phyloP scores from a whole-genome alignment of 495 filamentous ascomycete species.

The Viridothelium virens region DNA sequence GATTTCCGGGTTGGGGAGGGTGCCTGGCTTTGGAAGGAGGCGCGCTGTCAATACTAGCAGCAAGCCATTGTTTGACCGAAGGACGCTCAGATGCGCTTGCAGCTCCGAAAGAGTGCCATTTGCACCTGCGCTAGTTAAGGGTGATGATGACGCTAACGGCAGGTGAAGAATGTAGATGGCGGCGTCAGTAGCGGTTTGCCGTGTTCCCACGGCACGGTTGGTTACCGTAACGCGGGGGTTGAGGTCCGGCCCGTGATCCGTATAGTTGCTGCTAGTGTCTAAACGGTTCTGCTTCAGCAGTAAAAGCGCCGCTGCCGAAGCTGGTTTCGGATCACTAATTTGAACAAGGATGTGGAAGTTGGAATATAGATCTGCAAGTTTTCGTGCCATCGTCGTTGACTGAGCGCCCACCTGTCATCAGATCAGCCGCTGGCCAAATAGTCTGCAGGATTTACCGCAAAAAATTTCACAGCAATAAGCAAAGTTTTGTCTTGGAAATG shows the following conservation, averaged over 20 bases:
- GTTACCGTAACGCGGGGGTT: background rate
- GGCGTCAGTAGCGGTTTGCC: conserved; percentile 29
- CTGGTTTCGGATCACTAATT: conserved; percentile 18
- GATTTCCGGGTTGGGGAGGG: conserved; percentile 20
- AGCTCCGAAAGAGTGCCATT: conserved; percentile 24
- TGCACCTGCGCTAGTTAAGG: background rate
- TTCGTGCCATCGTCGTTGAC: conserved; percentile 24
- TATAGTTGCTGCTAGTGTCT: conserved; percentile 20
- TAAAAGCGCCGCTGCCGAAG: background rate
- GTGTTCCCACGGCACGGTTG: background rate
- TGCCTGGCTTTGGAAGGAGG: conserved; percentile 25
- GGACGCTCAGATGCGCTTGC: conserved; percentile 20
- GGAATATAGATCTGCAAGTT: conserved; percentile 30
- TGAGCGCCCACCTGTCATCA: conserved; percentile 24
- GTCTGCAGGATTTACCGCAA: no score
- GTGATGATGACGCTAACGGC: conserved; percentile 22
- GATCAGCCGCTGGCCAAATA: conserved; percentile 2
- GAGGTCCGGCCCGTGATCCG: conserved; percentile 21
- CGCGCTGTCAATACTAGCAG: conserved; percentile 25
- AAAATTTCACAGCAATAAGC: background rate
- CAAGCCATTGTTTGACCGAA: conserved; percentile 23
- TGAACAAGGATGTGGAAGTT: conserved; percentile 34
- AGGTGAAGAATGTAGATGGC: conserved; percentile 34
- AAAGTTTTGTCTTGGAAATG: background rate
- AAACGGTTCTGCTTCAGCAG: background rate